A percentile compares a stretch with the other conserved stretches of the same genome.
These are phyloP conservation scores for Colletotrichum sp. DNA, from an alignment of 2,329 filamentous ascomycete genomes.

Conservation along the genomic window DNA sequence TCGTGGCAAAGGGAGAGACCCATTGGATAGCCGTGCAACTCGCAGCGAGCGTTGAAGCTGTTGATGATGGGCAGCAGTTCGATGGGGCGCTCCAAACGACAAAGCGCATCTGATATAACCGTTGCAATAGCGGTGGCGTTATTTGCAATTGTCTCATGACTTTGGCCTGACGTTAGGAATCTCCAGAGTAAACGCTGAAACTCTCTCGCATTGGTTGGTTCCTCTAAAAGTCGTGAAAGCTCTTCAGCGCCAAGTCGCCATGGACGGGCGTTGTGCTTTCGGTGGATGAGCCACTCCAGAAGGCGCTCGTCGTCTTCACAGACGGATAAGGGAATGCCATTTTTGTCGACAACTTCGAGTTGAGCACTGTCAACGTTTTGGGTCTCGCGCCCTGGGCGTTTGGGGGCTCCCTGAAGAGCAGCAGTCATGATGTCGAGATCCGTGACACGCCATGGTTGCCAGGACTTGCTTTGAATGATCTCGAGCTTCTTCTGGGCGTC, in stretches of 20 bases:
- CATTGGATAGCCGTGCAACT: constrained; percentile 26
- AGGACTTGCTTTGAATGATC: constrained; percentile 1
- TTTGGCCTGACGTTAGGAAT: neutral
- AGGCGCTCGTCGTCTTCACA: constrained; percentile 33
- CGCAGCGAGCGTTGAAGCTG: constrained; percentile 41
- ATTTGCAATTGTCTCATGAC: neutral
- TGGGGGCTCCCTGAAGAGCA: constrained; percentile 31
- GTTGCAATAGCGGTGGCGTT: neutral
- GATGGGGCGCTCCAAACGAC: neutral
- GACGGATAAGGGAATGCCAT: constrained; percentile 35
- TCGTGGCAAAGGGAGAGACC: constrained; percentile 32
- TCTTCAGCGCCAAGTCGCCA: no score
- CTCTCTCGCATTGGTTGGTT: neutral
- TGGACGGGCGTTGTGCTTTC: constrained; percentile 12
- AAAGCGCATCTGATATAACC: neutral
- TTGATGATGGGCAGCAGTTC: constrained; percentile 44
- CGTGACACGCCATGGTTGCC: constrained; percentile 41
- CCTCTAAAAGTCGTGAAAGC: neutral
- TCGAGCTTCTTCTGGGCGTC: constrained; percentile 16
- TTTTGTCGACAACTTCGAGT: constrained; percentile 22
- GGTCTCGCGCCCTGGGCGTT: neutral
- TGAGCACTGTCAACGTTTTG: neutral
- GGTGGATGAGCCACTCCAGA: constrained; percentile 40
- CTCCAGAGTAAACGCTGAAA: neutral
- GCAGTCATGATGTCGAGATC: constrained; percentile 48